phyloP scores from a whole-genome alignment of 768 basidiomycete species.

The Phlebiopsis gigantea region DNA sequence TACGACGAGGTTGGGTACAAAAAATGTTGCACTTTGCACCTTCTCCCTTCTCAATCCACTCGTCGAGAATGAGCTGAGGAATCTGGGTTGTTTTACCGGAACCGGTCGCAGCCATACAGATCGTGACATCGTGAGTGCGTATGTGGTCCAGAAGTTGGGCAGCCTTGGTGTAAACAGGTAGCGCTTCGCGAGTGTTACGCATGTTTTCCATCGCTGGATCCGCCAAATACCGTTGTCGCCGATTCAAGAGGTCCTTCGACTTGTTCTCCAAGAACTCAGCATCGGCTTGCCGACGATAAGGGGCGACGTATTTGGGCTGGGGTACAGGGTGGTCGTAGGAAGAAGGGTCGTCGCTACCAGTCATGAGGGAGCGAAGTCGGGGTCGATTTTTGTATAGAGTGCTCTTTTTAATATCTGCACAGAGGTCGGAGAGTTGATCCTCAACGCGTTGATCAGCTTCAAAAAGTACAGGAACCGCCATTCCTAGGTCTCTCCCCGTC shows the following conservation, averaged over 20 bases:
- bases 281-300: constrained; percentile 25
- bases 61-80: constrained; percentile 87
- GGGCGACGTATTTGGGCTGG: constrained; percentile 12
- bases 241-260: constrained; percentile 50
- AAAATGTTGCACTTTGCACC: constrained; percentile 86
- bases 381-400: constrained; percentile 65
- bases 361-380: constrained; percentile 18
- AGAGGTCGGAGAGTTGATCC: constrained; percentile 67
- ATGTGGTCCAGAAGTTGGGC: constrained; percentile 66
- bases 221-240: constrained; percentile 51
- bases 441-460: constrained; percentile 57
- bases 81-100: constrained; percentile 95
- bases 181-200: constrained; percentile 55
- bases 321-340: background rate
- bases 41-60: constrained; percentile 69
- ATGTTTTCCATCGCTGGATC: constrained; percentile 61
- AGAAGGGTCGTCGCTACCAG: constrained; percentile 2
- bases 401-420: constrained; percentile 58
- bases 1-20: constrained; percentile 88
- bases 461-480: constrained; percentile 67
- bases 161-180: constrained; percentile 74
- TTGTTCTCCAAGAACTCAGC: constrained; percentile 36
- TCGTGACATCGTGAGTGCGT: constrained; percentile 73
- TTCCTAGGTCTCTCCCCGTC: constrained; percentile 61
- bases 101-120: constrained; percentile 86